Conservation (phyloP, 2,329 filamentous ascomycete genomes). For the Apiospora marii region DNA sequence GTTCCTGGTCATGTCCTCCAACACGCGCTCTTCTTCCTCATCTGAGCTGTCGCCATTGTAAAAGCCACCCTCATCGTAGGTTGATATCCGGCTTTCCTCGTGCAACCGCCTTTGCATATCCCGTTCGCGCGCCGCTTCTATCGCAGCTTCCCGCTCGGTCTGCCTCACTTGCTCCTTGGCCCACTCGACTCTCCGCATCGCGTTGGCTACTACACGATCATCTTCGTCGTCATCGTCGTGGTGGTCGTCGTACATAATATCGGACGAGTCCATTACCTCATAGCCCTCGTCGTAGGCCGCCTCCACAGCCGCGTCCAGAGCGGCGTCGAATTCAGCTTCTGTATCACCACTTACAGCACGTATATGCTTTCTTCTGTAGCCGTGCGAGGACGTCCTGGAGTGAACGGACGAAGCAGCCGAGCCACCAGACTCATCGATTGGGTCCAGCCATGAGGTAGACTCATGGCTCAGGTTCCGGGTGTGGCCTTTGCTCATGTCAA, state of each 20-base stretch:
- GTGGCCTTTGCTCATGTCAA: conserved; percentile 47
- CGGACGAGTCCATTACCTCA: conserved; percentile 70
- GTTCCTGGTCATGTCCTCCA: conserved; percentile 88
- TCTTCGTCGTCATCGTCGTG: conserved; percentile 47
- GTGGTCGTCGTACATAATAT: conserved; percentile 45
- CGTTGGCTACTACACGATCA: conserved; percentile 55
- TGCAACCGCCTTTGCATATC: conserved; percentile 59
- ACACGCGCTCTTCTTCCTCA: conserved; percentile 76
- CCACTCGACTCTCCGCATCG: conserved; percentile 73
- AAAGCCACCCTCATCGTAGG: conserved; percentile 58
- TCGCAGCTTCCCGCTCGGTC: conserved; percentile 73
- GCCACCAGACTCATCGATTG: conserved; percentile 87
- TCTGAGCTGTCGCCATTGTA: conserved; percentile 71
- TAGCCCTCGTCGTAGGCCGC: conserved; percentile 94
- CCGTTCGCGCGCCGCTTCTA: conserved; percentile 66
- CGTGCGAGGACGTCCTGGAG: conserved; percentile 77
- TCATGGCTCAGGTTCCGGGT: conserved; percentile 73
- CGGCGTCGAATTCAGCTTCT: conserved; percentile 91
- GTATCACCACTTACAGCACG: conserved; percentile 74
- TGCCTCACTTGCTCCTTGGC: conserved; percentile 79
- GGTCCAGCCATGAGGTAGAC: conserved; percentile 92
- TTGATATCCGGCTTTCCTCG: conserved; percentile 39
- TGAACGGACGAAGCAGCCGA: conserved; percentile 83
- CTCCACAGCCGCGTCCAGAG: conserved; percentile 93
- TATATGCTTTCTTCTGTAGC: conserved; percentile 73